Evolutionary conservation across 306 rosid species (phyloP), one percentile per base, ranked within the genome.

Genomic region (Canavalia gladiata): DNA sequence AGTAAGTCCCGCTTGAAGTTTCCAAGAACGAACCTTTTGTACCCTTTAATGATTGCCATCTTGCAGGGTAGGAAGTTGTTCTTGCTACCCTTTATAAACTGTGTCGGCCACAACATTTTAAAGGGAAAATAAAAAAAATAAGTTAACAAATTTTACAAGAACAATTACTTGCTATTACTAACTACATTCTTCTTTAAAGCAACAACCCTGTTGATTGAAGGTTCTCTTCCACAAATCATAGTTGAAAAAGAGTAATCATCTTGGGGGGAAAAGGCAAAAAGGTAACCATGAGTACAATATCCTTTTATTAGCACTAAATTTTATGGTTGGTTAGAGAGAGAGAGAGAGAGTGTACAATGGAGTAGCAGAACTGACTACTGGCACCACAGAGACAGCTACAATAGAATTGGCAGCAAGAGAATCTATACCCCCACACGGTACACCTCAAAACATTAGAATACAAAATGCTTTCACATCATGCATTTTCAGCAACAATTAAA

Each of bases 261-360:
- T 2, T 51, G 10, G 56, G 56, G 18, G 2, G 0, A 47, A 47
- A 47, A 47, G 52, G 52, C 12, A 51, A 11, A 51, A 51, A 51
- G 56, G 25, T 51, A 13, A 51, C 56, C 56, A 51, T 42, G 50
- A 51, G 2, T 25, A 4, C 37, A 72, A 54, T 8, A 35, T 6
- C 76, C 50, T 52, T 71, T 72, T 8, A 18, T 35, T 18, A 18
- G 35, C 64, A 35, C 49, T n/a, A 72, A 51, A 51, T n/a, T 72
- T 51, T 34, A 72, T 18, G 49, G 0, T 3, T 33, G 4, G 49
- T 51, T 72, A n/a, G 33, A 34, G 8, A 7, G 51, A 34, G n/a
- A 33, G 13, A 6, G 59, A 0, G 30, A 33, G 62, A 70, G 28
- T 12, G 31, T 31, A 49, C 30, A 64, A n/a, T 64, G 49, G 49